A percentile compares a stretch with the other conserved stretches of the same genome.
These are phyloP conservation scores for Pestalotiopsis sp. DNA, from an alignment of 2,329 filamentous ascomycete genomes.

Conservation along the genomic window DNA sequence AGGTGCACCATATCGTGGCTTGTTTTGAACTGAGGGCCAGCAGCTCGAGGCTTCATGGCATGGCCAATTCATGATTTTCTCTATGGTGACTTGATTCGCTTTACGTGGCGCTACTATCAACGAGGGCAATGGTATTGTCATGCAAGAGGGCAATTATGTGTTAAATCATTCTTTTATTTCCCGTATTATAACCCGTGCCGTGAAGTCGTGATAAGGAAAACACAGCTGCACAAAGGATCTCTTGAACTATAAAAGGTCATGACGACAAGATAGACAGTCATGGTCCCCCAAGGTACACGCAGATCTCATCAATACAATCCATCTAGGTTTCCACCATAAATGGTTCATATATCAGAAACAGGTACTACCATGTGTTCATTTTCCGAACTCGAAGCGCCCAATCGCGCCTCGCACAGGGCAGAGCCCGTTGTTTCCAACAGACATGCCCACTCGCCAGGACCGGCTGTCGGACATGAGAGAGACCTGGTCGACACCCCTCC, in stretches of 20 bases:
- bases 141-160: neutral
- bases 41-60: no score
- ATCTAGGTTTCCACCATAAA: neutral
- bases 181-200: slow-evolving; percentile 38
- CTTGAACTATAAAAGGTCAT: neutral
- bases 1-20: neutral
- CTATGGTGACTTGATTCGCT: no score
- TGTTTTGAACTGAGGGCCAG: neutral
- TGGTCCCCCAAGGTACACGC: neutral
- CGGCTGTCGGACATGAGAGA: slow-evolving; percentile 3
- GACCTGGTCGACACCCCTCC: slow-evolving; percentile 2
- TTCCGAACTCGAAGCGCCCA: slow-evolving; percentile 1
- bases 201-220: slow-evolving; percentile 35
- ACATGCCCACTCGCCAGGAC: neutral
- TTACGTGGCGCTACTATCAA: neutral
- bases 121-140: neutral
- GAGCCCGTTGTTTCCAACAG: slow-evolving; percentile 7
- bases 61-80: no score
- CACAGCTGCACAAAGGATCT: slow-evolving; percentile 19
- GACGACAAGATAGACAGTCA: slow-evolving; percentile 3
- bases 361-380: neutral
- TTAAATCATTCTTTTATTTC: slow-evolving; percentile 21
- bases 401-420: slow-evolving; percentile 5
- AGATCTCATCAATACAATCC: neutral
- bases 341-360: neutral